Percentiles rank a stretch among this genome's conserved stretches.
phyloP scores from a whole-genome alignment of 164 flowering plant genomes.

The Sextonia rubra region DNA sequence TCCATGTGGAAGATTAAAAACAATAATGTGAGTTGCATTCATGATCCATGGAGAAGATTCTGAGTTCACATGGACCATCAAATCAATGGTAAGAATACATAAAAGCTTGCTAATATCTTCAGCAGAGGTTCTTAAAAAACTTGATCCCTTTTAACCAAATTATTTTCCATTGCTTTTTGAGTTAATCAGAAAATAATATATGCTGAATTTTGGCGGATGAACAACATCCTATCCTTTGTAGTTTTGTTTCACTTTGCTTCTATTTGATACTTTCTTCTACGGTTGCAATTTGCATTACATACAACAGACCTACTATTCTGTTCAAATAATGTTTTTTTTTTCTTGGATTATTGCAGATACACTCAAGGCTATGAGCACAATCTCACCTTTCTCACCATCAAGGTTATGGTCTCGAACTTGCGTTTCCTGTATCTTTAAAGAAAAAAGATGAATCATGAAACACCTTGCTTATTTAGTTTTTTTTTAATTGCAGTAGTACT shows the following conservation, averaged over 20 bases:
- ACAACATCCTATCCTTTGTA: not conserved
- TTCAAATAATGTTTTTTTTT: not conserved
- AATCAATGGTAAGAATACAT: not conserved
- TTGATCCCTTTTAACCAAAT: not conserved
- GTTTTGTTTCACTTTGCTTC: not conserved
- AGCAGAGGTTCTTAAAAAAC: not conserved
- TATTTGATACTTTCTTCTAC: not conserved
- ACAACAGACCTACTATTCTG: not conserved
- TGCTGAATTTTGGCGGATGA: not conserved
- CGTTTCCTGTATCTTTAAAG: not conserved
- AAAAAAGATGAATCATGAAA: not conserved
- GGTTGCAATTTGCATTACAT: not conserved
- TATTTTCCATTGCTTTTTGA: not conserved
- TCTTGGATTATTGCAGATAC: constrained; percentile 43
- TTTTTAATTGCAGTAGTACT: not conserved
- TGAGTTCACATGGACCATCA: no score
- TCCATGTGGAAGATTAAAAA: no score
- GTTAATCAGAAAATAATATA: no score
- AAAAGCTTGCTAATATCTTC: not conserved
- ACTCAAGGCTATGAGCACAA: constrained; percentile 73
- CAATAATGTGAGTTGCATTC: no score
- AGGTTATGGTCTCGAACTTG: constrained; percentile 30
- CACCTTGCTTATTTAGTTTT: not conserved
- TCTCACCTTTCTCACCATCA: constrained; percentile 81
- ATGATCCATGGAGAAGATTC: no score